These are phyloP conservation scores for Fraxinus angustifolia DNA, from an alignment of 305 asterid species.

Conservation along the genomic window DNA sequence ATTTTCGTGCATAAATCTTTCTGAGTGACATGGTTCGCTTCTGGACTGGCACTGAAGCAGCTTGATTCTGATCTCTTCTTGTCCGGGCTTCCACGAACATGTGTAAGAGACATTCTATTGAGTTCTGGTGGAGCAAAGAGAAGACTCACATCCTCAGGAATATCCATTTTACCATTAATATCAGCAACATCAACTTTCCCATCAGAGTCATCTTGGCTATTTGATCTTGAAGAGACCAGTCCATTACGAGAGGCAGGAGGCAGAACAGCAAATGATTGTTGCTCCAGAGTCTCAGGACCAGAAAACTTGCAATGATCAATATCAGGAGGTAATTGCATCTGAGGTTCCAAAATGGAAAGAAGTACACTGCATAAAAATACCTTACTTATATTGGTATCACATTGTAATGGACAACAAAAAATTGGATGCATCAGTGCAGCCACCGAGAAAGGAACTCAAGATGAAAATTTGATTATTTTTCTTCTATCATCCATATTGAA, in stretches of 20 bases:
- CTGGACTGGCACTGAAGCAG: conserved; percentile 34
- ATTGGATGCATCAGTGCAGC: conserved; percentile 6
- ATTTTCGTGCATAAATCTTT: conserved; percentile 34
- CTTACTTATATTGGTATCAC: conserved; percentile 26
- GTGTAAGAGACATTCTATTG: conserved; percentile 54
- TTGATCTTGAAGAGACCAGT: conserved; percentile 40
- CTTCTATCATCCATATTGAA: conserved; percentile 1
- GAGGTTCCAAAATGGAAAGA: conserved; percentile 87
- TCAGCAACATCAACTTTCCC: conserved; percentile 50
- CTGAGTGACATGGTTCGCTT: conserved; percentile 29
- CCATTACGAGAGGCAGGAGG: conserved; percentile 51
- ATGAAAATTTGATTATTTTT: conserved; percentile 1
- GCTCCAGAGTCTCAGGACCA: conserved; percentile 42
- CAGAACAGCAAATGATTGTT: conserved; percentile 35
- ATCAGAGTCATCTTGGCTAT: conserved; percentile 61
- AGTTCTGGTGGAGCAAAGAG: conserved; percentile 90
- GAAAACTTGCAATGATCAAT: conserved; percentile 58
- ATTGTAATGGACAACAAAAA: conserved; percentile 3
- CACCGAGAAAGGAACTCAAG: conserved; percentile 1
- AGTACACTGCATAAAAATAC: conserved; percentile 72
- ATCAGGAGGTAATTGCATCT: conserved; percentile 82
- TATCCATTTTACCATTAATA: conserved; percentile 49
- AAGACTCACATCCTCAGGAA: conserved; percentile 68
- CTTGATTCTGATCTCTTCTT: conserved; percentile 40
- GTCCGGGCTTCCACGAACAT: conserved; percentile 47